Base-by-base conservation (phyloP, 768 basidiomycete genomes). In the Termitomyces bulborhizus region DNA sequence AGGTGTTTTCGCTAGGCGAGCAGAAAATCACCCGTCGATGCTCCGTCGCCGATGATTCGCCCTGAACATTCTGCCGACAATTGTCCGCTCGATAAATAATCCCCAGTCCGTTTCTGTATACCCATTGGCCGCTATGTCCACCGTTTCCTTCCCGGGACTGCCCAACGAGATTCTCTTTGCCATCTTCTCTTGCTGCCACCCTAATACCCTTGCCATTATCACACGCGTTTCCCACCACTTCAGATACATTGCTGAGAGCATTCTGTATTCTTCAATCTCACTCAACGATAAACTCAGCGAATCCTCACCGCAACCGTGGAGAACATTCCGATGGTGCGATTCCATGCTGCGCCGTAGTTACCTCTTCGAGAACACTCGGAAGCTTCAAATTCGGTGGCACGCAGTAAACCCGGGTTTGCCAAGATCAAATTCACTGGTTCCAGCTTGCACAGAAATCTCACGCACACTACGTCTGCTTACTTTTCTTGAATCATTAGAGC, bases 131-230 rank as follows among this genome's bases (percentile, higher is more conserved):
- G 47, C 32, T 15, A 34, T 51, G 50, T 3, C 27, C 37, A 6
- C 18, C 29, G 37, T 21, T 46, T 12, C 39, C 27, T 41, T 43
- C 41, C 42, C 48, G 34, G 42, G 48, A 13, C 69, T 84, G 9
- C 83, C 83, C 13, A 84, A 81, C 68, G 83, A 85, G 67, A 79
- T 76, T 21, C 76, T 84, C 56, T 63, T 64, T 43, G 67, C 73
- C 53, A 79, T 84, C 55, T 78, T 84, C 61, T 64, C 66, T 32
- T 58, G 71, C 21, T 71, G 78, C 16, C 50, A 72, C 21, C 63
- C 72, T 12, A 40, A 67, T 29, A 64, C 66, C 6, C 77, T 85
- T 54, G 67, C 72, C 39, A 59, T 65, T 50, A 60, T 78, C 54
- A 61, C 79, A 26, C 67, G 72, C 54, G 76, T 80, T 51, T 83